Conservation (phyloP, 257 asterid species). For the Cruciata laevipes region DNA sequence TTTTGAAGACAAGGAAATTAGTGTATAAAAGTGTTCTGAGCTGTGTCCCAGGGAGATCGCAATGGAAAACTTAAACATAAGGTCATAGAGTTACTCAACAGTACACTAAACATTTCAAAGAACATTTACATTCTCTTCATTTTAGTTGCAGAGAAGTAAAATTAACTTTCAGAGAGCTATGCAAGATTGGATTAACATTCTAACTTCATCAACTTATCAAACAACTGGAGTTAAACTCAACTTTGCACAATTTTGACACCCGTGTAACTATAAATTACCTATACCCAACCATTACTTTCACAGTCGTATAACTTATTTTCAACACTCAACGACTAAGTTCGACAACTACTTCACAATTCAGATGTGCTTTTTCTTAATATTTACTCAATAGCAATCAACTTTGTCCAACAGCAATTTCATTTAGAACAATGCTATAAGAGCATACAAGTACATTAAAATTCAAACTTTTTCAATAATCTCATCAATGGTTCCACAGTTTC, state of each 20-base stretch:
- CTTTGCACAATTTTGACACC: neutral
- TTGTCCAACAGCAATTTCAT: neutral
- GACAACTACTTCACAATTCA: neutral
- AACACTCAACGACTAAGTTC: neutral
- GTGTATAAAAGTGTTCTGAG: neutral
- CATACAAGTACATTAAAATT: neutral
- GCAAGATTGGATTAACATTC: neutral
- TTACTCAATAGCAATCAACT: neutral
- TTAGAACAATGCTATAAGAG: neutral
- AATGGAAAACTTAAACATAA: neutral
- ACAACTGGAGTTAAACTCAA: neutral
- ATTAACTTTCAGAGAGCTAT: neutral
- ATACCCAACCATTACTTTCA: neutral
- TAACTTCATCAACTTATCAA: neutral
- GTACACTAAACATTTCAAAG: neutral
- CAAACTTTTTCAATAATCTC: neutral
- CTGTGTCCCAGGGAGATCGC: neutral
- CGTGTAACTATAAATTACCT: neutral
- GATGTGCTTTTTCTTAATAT: no score
- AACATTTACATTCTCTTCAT: neutral
- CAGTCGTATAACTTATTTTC: neutral
- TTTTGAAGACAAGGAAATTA: neutral
- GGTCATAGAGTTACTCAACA: neutral
- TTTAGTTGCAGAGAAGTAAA: neutral
- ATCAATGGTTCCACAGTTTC: neutral